Evolutionary conservation across 805 yeast species (phyloP).

Genomic region (Nakazawaea wyomingensis): DNA sequence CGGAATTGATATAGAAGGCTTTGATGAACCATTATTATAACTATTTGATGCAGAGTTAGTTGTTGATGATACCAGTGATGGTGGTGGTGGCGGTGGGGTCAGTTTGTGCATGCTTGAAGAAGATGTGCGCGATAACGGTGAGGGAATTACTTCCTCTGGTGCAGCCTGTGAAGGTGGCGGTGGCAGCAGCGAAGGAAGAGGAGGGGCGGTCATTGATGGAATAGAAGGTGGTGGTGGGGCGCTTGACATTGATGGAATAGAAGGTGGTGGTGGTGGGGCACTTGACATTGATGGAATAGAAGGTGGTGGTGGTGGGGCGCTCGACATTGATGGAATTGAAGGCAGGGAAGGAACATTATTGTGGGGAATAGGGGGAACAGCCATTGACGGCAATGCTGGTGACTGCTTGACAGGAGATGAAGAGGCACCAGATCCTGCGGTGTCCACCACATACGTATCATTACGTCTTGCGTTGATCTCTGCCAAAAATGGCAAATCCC

Average conservation of each 20-base stretch:
- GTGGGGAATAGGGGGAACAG: constrained; percentile 13
- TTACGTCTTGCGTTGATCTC: constrained; percentile 53
- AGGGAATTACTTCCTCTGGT: constrained; percentile 16
- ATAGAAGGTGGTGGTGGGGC: constrained; percentile 14
- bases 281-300: no score
- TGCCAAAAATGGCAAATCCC: constrained; percentile 52
- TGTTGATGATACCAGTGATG: no score
- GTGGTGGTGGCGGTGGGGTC: constrained; percentile 22
- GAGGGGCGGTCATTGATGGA: constrained; percentile 4
- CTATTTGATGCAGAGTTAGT: no score
- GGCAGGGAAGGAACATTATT: constrained; percentile 19
- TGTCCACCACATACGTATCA: constrained; percentile 45
- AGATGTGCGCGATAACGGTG: no score
- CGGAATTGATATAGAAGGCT: constrained; percentile 18
- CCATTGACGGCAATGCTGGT: constrained; percentile 17
- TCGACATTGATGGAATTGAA: constrained; percentile 19
- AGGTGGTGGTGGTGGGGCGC: no score
- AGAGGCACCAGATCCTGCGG: constrained; percentile 14
- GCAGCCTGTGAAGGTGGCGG: constrained; percentile 20
- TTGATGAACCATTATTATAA: constrained; percentile 15
- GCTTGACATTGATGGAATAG: no score
- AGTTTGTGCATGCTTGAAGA: constrained; percentile 9
- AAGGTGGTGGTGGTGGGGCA: no score
- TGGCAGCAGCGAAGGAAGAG: constrained; percentile 7
- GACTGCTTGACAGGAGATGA: constrained; percentile 14